phyloP scores from a whole-genome alignment of 306 rosid species.

The Arachis stenosperma region DNA sequence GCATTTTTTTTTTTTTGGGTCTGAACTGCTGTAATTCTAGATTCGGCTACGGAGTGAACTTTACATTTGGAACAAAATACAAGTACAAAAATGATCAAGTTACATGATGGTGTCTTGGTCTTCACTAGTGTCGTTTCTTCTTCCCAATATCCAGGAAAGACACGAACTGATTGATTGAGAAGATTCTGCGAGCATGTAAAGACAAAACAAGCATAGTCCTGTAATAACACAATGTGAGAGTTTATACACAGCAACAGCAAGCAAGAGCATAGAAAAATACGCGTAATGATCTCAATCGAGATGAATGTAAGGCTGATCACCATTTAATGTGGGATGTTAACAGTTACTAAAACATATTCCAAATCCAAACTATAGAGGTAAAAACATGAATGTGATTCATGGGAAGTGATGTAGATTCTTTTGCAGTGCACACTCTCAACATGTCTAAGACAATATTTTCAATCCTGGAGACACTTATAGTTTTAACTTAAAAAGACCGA shows the following conservation, averaged over 20 bases:
- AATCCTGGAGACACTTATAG: constrained; percentile 6
- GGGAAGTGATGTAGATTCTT: constrained; percentile 15
- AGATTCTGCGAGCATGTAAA: constrained; percentile 70
- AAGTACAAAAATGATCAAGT: constrained; percentile 35
- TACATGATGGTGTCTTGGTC: constrained; percentile 59
- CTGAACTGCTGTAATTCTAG: constrained; percentile 6
- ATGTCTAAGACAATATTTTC: constrained; percentile 6
- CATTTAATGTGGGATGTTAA: neutral
- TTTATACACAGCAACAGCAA: neutral
- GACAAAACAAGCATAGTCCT: constrained; percentile 91
- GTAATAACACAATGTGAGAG: constrained; percentile 32
- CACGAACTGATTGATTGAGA: constrained; percentile 54
- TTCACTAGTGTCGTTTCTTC: constrained; percentile 52
- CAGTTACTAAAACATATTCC: neutral
- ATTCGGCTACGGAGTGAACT: constrained; percentile 3
- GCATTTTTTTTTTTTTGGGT: neutral
- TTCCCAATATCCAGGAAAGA: constrained; percentile 54
- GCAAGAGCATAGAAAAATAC: neutral
- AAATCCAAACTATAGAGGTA: neutral
- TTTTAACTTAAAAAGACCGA: neutral
- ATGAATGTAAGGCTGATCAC: neutral
- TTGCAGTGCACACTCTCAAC: neutral
- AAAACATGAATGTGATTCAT: neutral
- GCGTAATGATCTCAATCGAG: neutral
- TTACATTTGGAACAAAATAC: neutral